Percentiles rank a stretch among this genome's conserved stretches.
Conservation (phyloP, 2,329 filamentous ascomycete species). For the Fonsecaea pedrosoi region DNA sequence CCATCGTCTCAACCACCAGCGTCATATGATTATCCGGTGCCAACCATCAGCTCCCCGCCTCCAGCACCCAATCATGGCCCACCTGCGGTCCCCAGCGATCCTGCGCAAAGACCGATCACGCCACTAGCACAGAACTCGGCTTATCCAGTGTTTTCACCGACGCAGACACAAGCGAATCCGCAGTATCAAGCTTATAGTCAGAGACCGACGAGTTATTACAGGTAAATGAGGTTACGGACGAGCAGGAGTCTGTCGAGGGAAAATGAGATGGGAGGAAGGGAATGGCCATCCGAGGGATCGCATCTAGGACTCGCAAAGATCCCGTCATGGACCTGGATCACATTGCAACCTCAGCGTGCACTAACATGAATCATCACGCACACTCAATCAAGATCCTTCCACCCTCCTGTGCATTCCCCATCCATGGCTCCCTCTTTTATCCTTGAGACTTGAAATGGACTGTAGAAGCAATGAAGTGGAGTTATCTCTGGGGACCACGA, state of each 20-base stretch:
- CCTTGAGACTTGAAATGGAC: neutral
- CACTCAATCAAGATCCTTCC: neutral
- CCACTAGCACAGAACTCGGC: slow-evolving; percentile 26
- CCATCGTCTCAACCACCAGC: slow-evolving; percentile 46
- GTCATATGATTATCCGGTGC: slow-evolving; percentile 32
- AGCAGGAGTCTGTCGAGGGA: neutral
- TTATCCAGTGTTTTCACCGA: slow-evolving; percentile 32
- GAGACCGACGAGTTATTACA: slow-evolving; percentile 28
- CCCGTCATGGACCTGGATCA: neutral
- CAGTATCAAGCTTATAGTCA: slow-evolving; percentile 40
- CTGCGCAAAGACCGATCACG: slow-evolving; percentile 23
- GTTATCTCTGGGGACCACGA: neutral
- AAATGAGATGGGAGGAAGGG: neutral
- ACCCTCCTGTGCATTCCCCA: neutral
- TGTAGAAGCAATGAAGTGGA: neutral
- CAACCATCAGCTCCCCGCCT: slow-evolving; percentile 22
- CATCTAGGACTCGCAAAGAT: neutral
- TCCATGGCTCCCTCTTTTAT: neutral
- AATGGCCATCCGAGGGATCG: neutral
- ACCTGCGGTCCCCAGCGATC: slow-evolving; percentile 28
- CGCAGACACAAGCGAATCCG: slow-evolving; percentile 23
- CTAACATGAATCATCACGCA: neutral
- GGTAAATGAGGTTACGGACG: neutral
- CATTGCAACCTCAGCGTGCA: neutral
- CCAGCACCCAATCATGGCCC: slow-evolving; percentile 34